A percentile compares a stretch with the other conserved stretches of the same genome.
Evolutionary conservation across 371 early-diverging fungal species (phyloP).

Genomic region (Ordospora colligata): DNA sequence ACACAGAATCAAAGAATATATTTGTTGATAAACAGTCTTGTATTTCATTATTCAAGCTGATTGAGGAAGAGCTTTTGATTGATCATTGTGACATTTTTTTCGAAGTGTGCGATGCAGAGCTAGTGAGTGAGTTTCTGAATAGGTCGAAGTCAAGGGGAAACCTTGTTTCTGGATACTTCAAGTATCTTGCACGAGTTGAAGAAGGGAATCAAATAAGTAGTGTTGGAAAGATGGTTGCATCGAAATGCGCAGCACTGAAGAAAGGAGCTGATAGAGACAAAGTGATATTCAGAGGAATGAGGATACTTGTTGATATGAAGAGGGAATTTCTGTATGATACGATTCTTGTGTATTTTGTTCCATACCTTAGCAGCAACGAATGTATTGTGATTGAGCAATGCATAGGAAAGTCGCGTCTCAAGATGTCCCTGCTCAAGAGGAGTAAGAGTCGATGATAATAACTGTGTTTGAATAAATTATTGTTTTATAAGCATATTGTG

Average conservation of each 20-base stretch:
- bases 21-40: conserved; percentile 19
- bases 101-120: not conserved
- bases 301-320: not conserved
- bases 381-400: conserved; percentile 33
- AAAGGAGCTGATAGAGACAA: not conserved
- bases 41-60: conserved; percentile 21
- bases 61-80: not conserved
- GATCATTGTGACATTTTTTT: conserved; percentile 3
- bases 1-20: not conserved
- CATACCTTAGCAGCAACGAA: conserved; percentile 24
- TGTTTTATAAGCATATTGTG: not conserved
- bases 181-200: not conserved
- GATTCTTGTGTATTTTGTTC: conserved; percentile 28
- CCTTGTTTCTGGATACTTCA: conserved; percentile 20
- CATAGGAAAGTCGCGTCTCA: not conserved
- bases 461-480: not conserved
- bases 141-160: not conserved
- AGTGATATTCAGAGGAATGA: not conserved
- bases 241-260: not conserved
- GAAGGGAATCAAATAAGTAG: not conserved
- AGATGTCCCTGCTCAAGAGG: not conserved
- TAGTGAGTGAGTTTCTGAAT: not conserved
- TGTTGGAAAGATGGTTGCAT: not conserved
- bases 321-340: conserved; percentile 12
- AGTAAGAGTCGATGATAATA: not conserved